Conservation (phyloP, 345 rosid genomes). For the Rubroshorea leprosula region DNA sequence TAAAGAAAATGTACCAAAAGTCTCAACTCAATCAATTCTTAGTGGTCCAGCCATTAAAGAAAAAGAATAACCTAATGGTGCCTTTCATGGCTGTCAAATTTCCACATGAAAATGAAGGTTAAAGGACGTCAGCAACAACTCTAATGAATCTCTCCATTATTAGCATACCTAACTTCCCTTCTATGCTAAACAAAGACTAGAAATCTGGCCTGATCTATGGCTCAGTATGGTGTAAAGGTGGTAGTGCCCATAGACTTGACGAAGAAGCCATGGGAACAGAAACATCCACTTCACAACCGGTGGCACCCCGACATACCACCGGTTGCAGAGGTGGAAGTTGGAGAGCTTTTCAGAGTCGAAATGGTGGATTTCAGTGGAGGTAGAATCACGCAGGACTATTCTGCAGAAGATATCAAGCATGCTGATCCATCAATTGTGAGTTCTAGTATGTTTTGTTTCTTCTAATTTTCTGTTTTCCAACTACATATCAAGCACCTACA, state of each 20-base stretch:
- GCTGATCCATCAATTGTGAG: conserved; percentile 46
- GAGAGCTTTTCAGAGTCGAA: conserved; percentile 55
- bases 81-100: conserved; percentile 14
- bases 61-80: neutral
- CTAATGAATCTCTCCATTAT: neutral
- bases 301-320: conserved; percentile 67
- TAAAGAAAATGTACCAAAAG: neutral
- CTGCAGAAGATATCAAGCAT: conserved; percentile 47
- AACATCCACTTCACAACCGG: conserved; percentile 47
- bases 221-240: conserved; percentile 29
- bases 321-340: conserved; percentile 29
- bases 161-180: neutral
- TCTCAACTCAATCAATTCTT: conserved; percentile 2
- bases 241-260: conserved; percentile 48
- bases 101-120: conserved; percentile 11
- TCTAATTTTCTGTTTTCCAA: neutral
- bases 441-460: neutral
- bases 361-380: conserved; percentile 56
- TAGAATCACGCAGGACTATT: conserved; percentile 26
- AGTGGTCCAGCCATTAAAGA: conserved; percentile 21
- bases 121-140: neutral
- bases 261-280: conserved; percentile 58
- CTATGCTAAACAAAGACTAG: neutral
- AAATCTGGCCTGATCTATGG: conserved; percentile 18
- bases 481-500: neutral